Conservation (phyloP, 805 yeast species). For the Starmerella sirachaensis region DNA sequence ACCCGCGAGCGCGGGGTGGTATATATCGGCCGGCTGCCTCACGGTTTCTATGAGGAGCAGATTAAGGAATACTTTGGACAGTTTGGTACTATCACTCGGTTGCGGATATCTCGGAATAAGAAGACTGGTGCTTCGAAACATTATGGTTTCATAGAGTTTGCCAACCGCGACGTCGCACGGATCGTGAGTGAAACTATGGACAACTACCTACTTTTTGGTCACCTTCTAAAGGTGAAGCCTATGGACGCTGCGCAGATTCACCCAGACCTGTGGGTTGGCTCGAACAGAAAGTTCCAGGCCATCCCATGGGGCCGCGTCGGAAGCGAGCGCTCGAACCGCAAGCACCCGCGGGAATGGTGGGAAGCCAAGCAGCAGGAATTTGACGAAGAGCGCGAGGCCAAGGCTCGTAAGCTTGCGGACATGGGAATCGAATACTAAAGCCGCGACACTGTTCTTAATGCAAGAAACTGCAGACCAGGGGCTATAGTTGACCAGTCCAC, state of each 20-base stretch:
- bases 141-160: slow-evolving; percentile 82
- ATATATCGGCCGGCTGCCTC: slow-evolving; percentile 85
- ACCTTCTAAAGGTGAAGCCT: slow-evolving; percentile 63
- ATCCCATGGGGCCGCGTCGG: slow-evolving; percentile 50
- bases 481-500: too few species aligned
- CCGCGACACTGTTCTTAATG: too few species aligned
- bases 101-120: slow-evolving; percentile 77
- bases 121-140: slow-evolving; percentile 85
- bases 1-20: slow-evolving; percentile 44
- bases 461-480: too few species aligned
- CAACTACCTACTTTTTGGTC: slow-evolving; percentile 81
- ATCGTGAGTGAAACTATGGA: slow-evolving; percentile 93
- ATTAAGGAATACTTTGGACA: slow-evolving; percentile 72
- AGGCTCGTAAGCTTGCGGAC: slow-evolving; percentile 39
- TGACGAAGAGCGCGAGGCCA: slow-evolving; percentile 33
- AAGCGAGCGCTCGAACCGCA: slow-evolving; percentile 42
- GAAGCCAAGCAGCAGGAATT: slow-evolving; percentile 39
- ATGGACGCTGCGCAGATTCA: slow-evolving; percentile 32
- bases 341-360: slow-evolving; percentile 49
- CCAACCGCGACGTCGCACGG: slow-evolving; percentile 59
- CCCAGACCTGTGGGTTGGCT: slow-evolving; percentile 45
- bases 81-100: slow-evolving; percentile 72
- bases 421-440: slow-evolving; percentile 45
- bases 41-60: slow-evolving; percentile 71
- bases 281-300: slow-evolving; percentile 42